phyloP scores from a whole-genome alignment of 371 early-diverging fungal genomes.

The Batkoa obscura region DNA sequence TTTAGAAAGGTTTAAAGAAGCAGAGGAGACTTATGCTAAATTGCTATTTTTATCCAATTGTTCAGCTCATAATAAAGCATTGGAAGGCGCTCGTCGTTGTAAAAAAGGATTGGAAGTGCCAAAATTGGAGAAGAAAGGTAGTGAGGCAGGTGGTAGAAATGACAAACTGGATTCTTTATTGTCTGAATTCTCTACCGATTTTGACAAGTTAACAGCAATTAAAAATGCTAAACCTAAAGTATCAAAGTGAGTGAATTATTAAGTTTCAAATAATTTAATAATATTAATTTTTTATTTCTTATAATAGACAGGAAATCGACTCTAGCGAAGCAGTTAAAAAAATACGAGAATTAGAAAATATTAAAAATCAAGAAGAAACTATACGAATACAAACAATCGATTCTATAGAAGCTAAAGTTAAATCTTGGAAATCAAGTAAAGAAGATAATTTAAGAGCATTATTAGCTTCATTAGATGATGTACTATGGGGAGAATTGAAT shows the following conservation, averaged over 20 bases:
- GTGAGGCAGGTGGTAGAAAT: constrained; percentile 5
- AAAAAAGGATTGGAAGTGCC: not conserved
- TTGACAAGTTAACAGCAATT: too few relatives aligned
- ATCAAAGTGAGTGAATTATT: too few relatives aligned
- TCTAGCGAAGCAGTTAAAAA: constrained; percentile 36
- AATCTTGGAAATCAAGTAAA: constrained; percentile 64
- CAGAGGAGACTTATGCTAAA: constrained; percentile 43
- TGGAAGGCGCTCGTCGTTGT: constrained; percentile 41
- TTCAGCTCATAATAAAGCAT: constrained; percentile 23
- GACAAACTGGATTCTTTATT: not conserved
- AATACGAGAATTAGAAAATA: constrained; percentile 49
- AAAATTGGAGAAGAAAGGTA: not conserved
- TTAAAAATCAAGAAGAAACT: constrained; percentile 55
- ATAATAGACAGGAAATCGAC: constrained; percentile 13
- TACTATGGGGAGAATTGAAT: constrained; percentile 54
- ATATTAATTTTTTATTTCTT: too few relatives aligned
- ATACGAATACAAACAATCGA: constrained; percentile 52
- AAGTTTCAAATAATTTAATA: too few relatives aligned
- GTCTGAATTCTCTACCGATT: too few relatives aligned
- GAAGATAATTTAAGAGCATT: constrained; percentile 79
- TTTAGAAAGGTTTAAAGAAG: constrained; percentile 54
- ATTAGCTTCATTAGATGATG: constrained; percentile 53
- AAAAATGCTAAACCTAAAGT: too few relatives aligned
- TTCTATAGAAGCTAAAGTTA: constrained; percentile 47
- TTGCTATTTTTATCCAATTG: constrained; percentile 19